Conservation (phyloP, 129 eudicot genomes). For the carrot (Daucus carota) region DNA sequence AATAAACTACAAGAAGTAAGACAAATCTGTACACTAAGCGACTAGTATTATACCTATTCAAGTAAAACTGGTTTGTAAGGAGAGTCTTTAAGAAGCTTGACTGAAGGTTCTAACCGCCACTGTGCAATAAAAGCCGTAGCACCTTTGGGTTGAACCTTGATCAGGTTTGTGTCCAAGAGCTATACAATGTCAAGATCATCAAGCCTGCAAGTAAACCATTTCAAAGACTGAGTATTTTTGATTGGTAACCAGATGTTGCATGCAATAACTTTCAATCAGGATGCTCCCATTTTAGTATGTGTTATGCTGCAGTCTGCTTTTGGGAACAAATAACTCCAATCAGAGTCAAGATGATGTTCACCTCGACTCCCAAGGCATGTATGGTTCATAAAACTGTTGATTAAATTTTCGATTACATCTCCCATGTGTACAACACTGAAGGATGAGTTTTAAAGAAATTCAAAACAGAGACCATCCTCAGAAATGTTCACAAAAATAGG, state of each 20-base stretch:
- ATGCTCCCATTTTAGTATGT: background rate
- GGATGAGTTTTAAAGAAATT: background rate
- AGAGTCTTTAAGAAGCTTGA: background rate
- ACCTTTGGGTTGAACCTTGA: background rate
- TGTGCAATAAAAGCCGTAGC: background rate
- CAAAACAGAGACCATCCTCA: background rate
- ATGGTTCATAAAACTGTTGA: background rate
- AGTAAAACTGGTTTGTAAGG: background rate
- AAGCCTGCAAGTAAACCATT: slow-evolving; percentile 14
- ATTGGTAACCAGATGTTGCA: background rate
- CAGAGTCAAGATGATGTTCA: background rate
- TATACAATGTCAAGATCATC: slow-evolving; percentile 14
- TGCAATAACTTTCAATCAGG: background rate
- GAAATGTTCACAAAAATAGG: background rate
- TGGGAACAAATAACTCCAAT: background rate
- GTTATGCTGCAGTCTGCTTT: background rate
- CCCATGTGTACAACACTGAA: background rate
- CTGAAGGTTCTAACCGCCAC: background rate
- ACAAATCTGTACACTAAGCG: slow-evolving; percentile 13
- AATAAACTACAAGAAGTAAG: background rate
- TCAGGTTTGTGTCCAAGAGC: slow-evolving; percentile 1
- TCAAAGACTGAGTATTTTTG: background rate
- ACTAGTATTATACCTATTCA: slow-evolving; percentile 12
- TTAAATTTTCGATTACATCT: background rate
- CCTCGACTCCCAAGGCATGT: background rate